Percentiles rank a stretch among this genome's conserved stretches.
These are phyloP conservation scores for Linderina pennispora DNA, from an alignment of 192 early-diverging fungal species.

Conservation along the genomic window DNA sequence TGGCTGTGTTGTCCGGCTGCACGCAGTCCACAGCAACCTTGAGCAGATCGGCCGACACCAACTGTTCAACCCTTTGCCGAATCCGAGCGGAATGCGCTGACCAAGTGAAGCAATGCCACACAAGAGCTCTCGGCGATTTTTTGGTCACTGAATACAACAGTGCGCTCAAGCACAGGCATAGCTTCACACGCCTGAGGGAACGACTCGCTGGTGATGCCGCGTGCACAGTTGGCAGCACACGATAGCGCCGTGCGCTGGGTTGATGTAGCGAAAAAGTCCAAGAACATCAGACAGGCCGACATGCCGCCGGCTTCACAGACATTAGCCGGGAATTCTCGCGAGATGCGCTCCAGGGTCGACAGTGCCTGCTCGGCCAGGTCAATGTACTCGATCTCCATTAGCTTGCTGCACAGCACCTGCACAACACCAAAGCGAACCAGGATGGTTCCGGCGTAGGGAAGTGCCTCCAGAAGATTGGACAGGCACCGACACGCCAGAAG, in stretches of 20 bases:
- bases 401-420: conserved; percentile 63
- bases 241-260: conserved; percentile 76
- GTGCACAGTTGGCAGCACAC: conserved; percentile 65
- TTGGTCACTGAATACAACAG: conserved; percentile 64
- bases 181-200: conserved; percentile 59
- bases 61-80: conserved; percentile 50
- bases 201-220: conserved; percentile 46
- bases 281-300: conserved; percentile 67
- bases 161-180: conserved; percentile 63
- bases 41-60: conserved; percentile 54
- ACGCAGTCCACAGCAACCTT: conserved; percentile 52
- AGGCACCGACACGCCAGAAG: conserved; percentile 87
- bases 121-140: conserved; percentile 70
- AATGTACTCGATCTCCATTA: conserved; percentile 84
- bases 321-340: conserved; percentile 19
- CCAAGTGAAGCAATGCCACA: conserved; percentile 55
- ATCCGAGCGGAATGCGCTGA: conserved; percentile 53
- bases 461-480: conserved; percentile 83
- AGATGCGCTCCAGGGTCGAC: conserved; percentile 67
- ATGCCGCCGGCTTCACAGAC: conserved; percentile 63
- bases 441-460: conserved; percentile 58
- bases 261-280: conserved; percentile 86
- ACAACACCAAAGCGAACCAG: conserved; percentile 68
- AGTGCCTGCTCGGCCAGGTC: conserved; percentile 89
- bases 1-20: conserved; percentile 36